phyloP scores from a whole-genome alignment of 148 eudicot species.

The Camellia sinensis region DNA sequence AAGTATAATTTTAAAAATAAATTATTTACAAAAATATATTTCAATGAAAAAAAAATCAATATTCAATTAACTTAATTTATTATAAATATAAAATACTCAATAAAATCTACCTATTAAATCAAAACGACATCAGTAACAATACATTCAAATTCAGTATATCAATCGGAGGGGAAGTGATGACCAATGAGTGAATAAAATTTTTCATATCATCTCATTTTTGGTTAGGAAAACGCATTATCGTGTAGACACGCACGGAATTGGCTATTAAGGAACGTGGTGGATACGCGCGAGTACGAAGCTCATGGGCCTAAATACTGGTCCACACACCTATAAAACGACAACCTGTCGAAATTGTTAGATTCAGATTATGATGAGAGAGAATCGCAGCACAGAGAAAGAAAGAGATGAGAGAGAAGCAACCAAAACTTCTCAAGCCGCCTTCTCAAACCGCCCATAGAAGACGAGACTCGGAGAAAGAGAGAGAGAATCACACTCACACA shows the following conservation, averaged over 20 bases:
- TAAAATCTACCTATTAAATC: too few species aligned
- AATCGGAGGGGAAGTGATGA: too few species aligned
- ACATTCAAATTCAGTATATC: too few species aligned
- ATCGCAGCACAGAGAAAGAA: neutral
- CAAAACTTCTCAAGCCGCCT: neutral
- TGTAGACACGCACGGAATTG: neutral
- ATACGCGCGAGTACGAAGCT: neutral
- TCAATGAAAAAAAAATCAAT: too few species aligned
- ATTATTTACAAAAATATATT: too few species aligned
- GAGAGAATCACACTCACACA: neutral
- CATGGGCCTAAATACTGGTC: neutral
- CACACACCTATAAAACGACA: neutral
- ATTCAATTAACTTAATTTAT: too few species aligned
- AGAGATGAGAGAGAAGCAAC: slow-evolving; percentile 2
- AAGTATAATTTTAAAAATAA: too few species aligned
- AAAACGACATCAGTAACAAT: too few species aligned
- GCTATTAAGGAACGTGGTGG: neutral
- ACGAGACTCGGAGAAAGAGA: neutral
- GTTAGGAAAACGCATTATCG: too few species aligned
- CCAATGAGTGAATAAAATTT: too few species aligned
- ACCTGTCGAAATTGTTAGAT: neutral
- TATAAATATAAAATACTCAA: too few species aligned
- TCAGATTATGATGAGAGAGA: neutral
- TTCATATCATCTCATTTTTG: too few species aligned
- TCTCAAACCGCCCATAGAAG: slow-evolving; percentile 2